Evolutionary conservation across 192 early-diverging fungal genomes (phyloP).

Genomic region (Haplosporangium gracile): DNA sequence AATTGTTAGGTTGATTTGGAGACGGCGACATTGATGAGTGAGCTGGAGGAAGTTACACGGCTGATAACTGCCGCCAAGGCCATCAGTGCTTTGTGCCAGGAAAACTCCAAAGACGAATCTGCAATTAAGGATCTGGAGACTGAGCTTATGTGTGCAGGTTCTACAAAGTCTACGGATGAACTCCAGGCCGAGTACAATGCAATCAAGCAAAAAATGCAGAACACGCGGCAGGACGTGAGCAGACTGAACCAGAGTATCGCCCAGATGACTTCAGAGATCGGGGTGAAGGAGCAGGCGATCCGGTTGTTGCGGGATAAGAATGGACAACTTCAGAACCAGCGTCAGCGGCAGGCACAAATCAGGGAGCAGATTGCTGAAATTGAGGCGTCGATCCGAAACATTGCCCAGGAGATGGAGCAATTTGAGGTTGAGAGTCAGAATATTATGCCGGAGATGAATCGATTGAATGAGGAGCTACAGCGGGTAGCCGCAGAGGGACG

Average conservation of each 20-base stretch:
- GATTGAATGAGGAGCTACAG: slow-evolving; percentile 20
- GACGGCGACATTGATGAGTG: background rate
- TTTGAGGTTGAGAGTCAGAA: slow-evolving; percentile 25
- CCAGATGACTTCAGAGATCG: slow-evolving; percentile 62
- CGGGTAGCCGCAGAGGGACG: slow-evolving; percentile 11
- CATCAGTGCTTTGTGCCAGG: slow-evolving; percentile 10
- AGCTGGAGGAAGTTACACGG: slow-evolving; percentile 16
- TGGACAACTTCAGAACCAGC: slow-evolving; percentile 57
- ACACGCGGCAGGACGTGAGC: slow-evolving; percentile 46
- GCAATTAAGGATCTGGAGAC: slow-evolving; percentile 51
- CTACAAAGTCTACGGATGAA: slow-evolving; percentile 76
- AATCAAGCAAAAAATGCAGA: slow-evolving; percentile 62
- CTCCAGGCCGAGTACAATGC: slow-evolving; percentile 70
- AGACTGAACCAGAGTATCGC: slow-evolving; percentile 67
- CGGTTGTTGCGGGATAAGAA: slow-evolving; percentile 52
- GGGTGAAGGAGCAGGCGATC: slow-evolving; percentile 68
- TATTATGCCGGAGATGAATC: slow-evolving; percentile 37
- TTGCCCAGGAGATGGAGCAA: slow-evolving; percentile 40
- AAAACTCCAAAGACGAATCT: slow-evolving; percentile 12
- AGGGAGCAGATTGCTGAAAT: slow-evolving; percentile 61
- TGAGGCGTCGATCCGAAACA: slow-evolving; percentile 36
- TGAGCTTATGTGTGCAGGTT: slow-evolving; percentile 67
- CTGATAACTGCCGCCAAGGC: slow-evolving; percentile 17
- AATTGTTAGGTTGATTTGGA: slow-evolving; percentile 24
- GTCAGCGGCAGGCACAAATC: slow-evolving; percentile 43